Evolutionary conservation across 805 yeast species (phyloP).

Genomic region (Myxozyma neglecta): DNA sequence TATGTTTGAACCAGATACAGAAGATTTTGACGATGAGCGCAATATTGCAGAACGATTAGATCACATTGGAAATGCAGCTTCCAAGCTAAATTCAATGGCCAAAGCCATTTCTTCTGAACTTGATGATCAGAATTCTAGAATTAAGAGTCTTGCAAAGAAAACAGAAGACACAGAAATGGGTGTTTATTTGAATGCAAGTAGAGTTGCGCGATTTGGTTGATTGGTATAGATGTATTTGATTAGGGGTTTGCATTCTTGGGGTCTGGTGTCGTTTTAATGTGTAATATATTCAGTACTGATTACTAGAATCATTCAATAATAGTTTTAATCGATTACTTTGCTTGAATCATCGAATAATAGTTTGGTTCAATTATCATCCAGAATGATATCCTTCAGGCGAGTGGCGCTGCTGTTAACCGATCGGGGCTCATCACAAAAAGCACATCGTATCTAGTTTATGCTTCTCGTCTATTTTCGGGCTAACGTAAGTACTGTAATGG

Average conservation of each 20-base stretch:
- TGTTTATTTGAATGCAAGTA: conserved; percentile 71
- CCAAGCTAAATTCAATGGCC: conserved; percentile 72
- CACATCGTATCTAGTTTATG: no score
- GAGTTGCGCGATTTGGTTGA: conserved; percentile 49
- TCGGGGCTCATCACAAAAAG: background rate
- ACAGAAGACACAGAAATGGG: conserved; percentile 82
- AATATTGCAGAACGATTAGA: conserved; percentile 81
- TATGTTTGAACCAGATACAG: conserved; percentile 85
- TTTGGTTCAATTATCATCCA: no score
- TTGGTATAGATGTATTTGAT: background rate
- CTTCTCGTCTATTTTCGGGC: no score
- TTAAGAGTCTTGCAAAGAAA: conserved; percentile 74
- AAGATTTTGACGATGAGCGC: conserved; percentile 88
- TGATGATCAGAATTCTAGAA: conserved; percentile 70
- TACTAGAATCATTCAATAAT: no score
- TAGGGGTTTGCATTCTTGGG: background rate
- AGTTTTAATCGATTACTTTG: no score
- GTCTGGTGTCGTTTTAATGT: background rate
- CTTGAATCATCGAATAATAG: no score
- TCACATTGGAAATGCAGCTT: conserved; percentile 67
- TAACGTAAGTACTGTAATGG: no score
- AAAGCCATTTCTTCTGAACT: conserved; percentile 72
- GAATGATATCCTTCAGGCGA: no score
- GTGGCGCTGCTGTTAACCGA: no score
- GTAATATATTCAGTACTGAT: background rate